These are phyloP conservation scores for Aspergillus pseudoterreus DNA, from an alignment of 2,329 filamentous ascomycete genomes.

Conservation along the genomic window DNA sequence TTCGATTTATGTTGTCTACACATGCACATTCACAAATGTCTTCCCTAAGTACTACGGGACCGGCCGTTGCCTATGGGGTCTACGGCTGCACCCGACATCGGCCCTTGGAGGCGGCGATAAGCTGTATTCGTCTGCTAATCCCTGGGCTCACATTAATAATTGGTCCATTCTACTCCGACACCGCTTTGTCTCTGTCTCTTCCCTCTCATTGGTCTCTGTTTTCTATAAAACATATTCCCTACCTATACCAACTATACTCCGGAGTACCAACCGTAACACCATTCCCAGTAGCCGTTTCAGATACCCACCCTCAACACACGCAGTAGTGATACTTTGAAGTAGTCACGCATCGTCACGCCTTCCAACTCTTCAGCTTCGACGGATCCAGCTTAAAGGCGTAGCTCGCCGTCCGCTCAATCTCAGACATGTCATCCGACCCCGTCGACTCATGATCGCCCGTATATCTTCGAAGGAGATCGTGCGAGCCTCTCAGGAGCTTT, in stretches of 20 bases:
- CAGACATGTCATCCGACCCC: slow-evolving; percentile 26
- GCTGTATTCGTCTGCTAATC: neutral
- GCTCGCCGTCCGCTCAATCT: slow-evolving; percentile 24
- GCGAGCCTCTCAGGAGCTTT: no score
- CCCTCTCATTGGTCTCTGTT: slow-evolving; percentile 6
- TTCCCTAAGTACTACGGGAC: neutral
- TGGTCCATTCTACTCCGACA: slow-evolving; percentile 4
- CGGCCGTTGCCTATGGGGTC: neutral
- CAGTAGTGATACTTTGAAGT: no score
- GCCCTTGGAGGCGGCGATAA: neutral
- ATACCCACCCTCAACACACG: no score
- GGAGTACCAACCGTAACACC: no score
- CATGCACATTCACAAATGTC: no score
- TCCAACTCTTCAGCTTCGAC: slow-evolving; percentile 36
- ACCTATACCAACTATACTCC: no score
- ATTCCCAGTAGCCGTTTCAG: no score
- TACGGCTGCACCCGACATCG: neutral
- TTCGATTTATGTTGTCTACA: no score
- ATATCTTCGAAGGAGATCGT: slow-evolving; percentile 5
- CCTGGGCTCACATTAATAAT: neutral
- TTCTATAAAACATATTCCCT: no score
- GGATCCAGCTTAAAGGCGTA: slow-evolving; percentile 37
- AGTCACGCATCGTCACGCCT: slow-evolving; percentile 6
- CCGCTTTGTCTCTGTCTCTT: neutral
- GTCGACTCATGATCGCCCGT: slow-evolving; percentile 19